Percentiles rank a stretch among this genome's conserved stretches.
These are phyloP conservation scores for Silene uniflora DNA, from an alignment of 148 eudicot genomes.

Conservation along the genomic window DNA sequence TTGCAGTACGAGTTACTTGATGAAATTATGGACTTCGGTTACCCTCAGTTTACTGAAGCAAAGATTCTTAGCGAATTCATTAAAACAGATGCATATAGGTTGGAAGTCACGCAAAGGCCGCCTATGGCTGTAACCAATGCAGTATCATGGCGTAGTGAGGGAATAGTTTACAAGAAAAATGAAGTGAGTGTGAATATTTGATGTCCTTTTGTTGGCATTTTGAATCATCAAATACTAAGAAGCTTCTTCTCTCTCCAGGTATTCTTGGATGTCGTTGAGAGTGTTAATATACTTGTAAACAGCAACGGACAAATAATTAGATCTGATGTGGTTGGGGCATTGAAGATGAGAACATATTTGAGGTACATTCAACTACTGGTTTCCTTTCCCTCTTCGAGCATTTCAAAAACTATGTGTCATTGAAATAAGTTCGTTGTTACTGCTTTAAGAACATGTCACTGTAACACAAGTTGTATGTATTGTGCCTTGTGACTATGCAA, in stretches of 20 bases:
- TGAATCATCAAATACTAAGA: conserved; percentile 1
- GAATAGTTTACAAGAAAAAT: too few species aligned
- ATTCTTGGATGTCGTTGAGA: conserved; percentile 95
- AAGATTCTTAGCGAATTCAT: conserved; percentile 94
- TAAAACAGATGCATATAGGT: conserved; percentile 95
- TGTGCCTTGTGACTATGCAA: not conserved
- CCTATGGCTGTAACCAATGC: too few species aligned
- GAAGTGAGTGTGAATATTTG: too few species aligned
- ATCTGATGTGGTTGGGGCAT: conserved; percentile 93
- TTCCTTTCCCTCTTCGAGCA: not conserved
- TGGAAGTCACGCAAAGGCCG: conserved; percentile 96
- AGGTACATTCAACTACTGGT: conserved; percentile 42
- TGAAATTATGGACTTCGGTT: conserved; percentile 98
- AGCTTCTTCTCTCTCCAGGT: conserved; percentile 42
- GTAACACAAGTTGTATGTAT: not conserved
- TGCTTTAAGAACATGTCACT: not conserved
- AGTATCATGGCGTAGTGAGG: too few species aligned
- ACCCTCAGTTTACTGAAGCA: conserved; percentile 97
- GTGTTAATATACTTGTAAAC: conserved; percentile 95
- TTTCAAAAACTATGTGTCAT: not conserved
- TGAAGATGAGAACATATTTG: conserved; percentile 93
- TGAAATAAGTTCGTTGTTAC: not conserved
- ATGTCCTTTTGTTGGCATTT: not conserved
- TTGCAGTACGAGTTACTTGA: conserved; percentile 92
- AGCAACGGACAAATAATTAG: conserved; percentile 96